Conservation (phyloP, 2,329 filamentous ascomycete genomes). For the Pyrenophora teres region DNA sequence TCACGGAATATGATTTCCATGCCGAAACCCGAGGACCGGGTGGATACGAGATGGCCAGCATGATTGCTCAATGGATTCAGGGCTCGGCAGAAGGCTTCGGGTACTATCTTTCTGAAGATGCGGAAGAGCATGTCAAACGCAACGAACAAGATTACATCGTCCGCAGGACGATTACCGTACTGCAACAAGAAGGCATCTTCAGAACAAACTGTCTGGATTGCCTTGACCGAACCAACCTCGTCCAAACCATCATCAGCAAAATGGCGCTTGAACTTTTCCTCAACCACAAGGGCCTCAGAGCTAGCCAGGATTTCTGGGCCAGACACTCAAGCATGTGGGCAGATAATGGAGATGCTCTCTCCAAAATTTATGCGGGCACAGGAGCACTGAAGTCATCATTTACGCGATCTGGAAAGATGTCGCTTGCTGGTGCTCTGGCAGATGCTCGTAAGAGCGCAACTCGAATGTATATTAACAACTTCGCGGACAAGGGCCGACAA, state of each 20-base stretch:
- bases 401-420: slow-evolving; percentile 94
- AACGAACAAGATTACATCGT: slow-evolving; percentile 49
- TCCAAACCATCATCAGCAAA: slow-evolving; percentile 93
- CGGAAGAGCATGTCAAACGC: slow-evolving; percentile 56
- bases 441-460: slow-evolving; percentile 94
- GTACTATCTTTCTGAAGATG: slow-evolving; percentile 84
- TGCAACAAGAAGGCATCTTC: slow-evolving; percentile 95
- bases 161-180: slow-evolving; percentile 64
- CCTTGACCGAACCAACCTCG: slow-evolving; percentile 90
- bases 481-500: slow-evolving; percentile 88
- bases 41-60: slow-evolving; percentile 88
- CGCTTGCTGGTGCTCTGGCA: slow-evolving; percentile 87
- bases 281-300: slow-evolving; percentile 69
- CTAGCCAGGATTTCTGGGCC: slow-evolving; percentile 84
- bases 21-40: slow-evolving; percentile 85
- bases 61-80: slow-evolving; percentile 79
- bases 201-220: slow-evolving; percentile 96
- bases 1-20: slow-evolving; percentile 95
- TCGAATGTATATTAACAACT: slow-evolving; percentile 95
- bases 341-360: slow-evolving; percentile 92
- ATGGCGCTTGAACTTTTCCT: slow-evolving; percentile 90
- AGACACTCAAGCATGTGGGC: slow-evolving; percentile 94
- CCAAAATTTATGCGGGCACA: slow-evolving; percentile 94
- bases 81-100: slow-evolving; percentile 83
- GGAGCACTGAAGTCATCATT: slow-evolving; percentile 95